These are phyloP conservation scores for Mycena filopes DNA, from an alignment of 768 basidiomycete species.

Conservation along the genomic window DNA sequence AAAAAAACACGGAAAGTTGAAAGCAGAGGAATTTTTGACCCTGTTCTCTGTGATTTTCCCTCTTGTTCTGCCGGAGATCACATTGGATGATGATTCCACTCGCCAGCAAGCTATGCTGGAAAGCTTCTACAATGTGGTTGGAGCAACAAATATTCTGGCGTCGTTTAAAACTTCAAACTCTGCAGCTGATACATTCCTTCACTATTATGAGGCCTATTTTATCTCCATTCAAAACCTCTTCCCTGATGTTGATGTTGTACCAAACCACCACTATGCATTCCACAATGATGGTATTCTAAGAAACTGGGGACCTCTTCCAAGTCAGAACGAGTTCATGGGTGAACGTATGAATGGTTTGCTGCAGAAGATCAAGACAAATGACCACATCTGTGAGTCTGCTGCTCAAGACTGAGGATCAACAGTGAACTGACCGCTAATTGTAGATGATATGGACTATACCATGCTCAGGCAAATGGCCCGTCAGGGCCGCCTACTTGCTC, in stretches of 20 bases:
- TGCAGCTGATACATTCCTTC: conserved; percentile 27
- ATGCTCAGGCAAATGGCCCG: conserved; percentile 24
- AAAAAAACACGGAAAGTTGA: conserved; percentile 34
- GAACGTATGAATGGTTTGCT: conserved; percentile 28
- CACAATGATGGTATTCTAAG: conserved; percentile 21
- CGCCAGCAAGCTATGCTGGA: conserved; percentile 11
- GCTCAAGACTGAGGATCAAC: neutral
- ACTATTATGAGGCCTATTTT: conserved; percentile 22
- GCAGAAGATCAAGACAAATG: conserved; percentile 26
- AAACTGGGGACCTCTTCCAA: conserved; percentile 32
- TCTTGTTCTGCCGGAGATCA: conserved; percentile 23
- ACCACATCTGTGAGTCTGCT: conserved; percentile 25
- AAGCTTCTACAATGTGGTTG: conserved; percentile 29
- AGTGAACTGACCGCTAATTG: neutral
- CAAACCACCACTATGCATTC: conserved; percentile 33
- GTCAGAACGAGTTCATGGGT: conserved; percentile 27
- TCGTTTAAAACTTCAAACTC: conserved; percentile 24
- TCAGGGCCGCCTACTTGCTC: conserved; percentile 2
- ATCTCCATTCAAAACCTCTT: conserved; percentile 9
- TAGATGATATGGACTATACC: conserved; percentile 30
- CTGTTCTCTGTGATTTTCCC: conserved; percentile 28
- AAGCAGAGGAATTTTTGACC: conserved; percentile 33
- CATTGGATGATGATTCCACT: conserved; percentile 12
- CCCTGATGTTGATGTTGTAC: conserved; percentile 11
- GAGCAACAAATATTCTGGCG: conserved; percentile 27